These are phyloP conservation scores for Pyropia yezoensis DNA, from an alignment of 23 red algal genomes.

Conservation along the genomic window DNA sequence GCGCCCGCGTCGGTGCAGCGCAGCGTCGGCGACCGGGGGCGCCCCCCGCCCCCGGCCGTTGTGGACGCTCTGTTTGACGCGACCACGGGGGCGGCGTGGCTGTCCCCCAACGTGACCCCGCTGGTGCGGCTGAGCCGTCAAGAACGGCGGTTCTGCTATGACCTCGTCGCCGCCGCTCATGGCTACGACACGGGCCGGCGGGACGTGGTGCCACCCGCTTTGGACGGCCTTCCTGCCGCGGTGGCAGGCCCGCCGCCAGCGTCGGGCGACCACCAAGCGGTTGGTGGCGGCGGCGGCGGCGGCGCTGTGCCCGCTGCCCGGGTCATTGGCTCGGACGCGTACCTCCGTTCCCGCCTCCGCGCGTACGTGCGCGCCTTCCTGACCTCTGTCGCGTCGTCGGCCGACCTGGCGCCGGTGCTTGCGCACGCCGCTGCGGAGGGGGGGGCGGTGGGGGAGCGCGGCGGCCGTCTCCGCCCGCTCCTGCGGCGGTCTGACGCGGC, in stretches of 20 bases:
- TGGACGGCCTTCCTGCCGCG: not conserved
- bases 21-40: too few species aligned
- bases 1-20: too few species aligned
- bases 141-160: conserved; percentile 61
- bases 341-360: conserved; percentile 47
- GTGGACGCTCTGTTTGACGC: conserved; percentile 76
- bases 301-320: not conserved
- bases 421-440: not conserved
- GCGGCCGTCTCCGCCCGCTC: conserved; percentile 24
- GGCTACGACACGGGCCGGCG: not conserved
- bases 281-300: not conserved
- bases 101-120: conserved; percentile 32
- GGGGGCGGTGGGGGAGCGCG: not conserved
- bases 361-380: conserved; percentile 46
- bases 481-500: conserved; percentile 35
- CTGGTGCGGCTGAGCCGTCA: conserved; percentile 42
- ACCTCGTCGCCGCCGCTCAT: conserved; percentile 30
- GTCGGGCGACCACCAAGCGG: not conserved
- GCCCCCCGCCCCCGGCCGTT: not conserved
- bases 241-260: conserved; percentile 25
- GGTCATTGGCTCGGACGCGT: conserved; percentile 47
- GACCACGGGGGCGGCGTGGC: conserved; percentile 37
- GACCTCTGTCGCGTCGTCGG: conserved; percentile 19
- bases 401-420: not conserved
- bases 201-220: too few species aligned